Evolutionary conservation across 1,284 basidiomycete species (phyloP), one percentile per base, ranked within the genome.

Genomic region (Leccinum brunneo-olivaceum): DNA sequence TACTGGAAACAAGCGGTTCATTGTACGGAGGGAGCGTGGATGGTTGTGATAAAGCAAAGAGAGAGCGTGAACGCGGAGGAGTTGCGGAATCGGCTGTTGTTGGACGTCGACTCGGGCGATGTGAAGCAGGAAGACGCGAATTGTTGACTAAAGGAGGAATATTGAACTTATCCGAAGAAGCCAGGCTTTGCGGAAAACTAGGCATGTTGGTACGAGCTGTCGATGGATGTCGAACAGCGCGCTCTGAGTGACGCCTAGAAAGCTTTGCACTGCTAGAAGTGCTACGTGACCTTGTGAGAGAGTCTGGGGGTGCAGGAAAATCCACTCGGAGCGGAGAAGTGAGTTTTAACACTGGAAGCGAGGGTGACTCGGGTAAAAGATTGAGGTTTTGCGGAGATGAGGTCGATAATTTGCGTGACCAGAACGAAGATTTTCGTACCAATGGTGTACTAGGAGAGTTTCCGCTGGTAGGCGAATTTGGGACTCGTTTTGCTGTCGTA

Each of bases 371-470:
- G 32, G 51, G 39, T 24, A 63, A 58, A 28, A 46, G 51, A 39
- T 51, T 35, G 27, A 45, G 55, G 43, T 48, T 49, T 35, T 52
- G 57, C 24, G 48, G 38, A 8, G 60, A 39, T 43, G 52, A 34
- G 55, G 53, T 36, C 52, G 40, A 63, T 51, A 51, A 55, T 49
- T 61, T 74, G 16, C 73, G 63, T 21, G 64, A 66, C 73, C 74
- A 76, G 48, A 77, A 76, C 0, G 74, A 85, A 16, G 77, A 54
- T 56, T 74, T 77, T 39, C 79, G 73, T 25, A 68, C 61, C 34
- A 83, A 54, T 6, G 62, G 54, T 45, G 70, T 73, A 6, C 68
- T 50, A 25, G 54, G 18, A 48, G 57, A 50, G 15, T 52, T 43
- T 35, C 45, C 47, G 38, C 32, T 39, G 9, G 49, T 41, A 16